Percentiles rank a stretch among this genome's conserved stretches.
phyloP scores from a whole-genome alignment of 2,329 filamentous ascomycete genomes.

The Talaromyces sp. region DNA sequence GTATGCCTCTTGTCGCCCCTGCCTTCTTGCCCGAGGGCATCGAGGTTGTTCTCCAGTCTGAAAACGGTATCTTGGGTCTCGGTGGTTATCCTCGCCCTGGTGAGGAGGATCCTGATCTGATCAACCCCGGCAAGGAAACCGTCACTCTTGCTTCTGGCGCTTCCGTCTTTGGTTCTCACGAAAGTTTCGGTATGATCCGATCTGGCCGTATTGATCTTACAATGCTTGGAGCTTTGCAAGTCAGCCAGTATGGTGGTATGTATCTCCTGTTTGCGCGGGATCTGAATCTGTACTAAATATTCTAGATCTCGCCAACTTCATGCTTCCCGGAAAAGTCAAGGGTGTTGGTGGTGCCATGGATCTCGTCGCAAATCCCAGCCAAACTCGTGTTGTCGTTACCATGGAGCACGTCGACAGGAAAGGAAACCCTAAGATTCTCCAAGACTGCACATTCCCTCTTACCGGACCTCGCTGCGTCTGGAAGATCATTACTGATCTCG shows the following conservation, averaged over 20 bases:
- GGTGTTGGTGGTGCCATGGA: slow-evolving; percentile 78
- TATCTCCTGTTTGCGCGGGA: not conserved
- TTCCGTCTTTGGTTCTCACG: slow-evolving; percentile 73
- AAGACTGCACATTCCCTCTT: slow-evolving; percentile 61
- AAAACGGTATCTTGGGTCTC: slow-evolving; percentile 83
- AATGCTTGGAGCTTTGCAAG: slow-evolving; percentile 79
- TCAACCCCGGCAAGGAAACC: slow-evolving; percentile 87
- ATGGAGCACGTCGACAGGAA: slow-evolving; percentile 71
- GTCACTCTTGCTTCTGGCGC: slow-evolving; percentile 75
- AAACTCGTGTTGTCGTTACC: slow-evolving; percentile 68
- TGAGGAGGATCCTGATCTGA: slow-evolving; percentile 71
- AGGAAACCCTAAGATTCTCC: slow-evolving; percentile 65
- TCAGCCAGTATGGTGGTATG: slow-evolving; percentile 64
- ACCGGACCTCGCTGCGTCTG: slow-evolving; percentile 66
- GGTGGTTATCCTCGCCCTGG: slow-evolving; percentile 71
- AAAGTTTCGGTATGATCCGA: slow-evolving; percentile 85
- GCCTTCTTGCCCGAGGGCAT: slow-evolving; percentile 67
- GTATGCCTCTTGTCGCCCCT: slow-evolving; percentile 79
- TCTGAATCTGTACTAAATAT: slow-evolving; percentile 14
- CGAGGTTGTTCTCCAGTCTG: slow-evolving; percentile 79
- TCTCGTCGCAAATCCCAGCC: slow-evolving; percentile 64
- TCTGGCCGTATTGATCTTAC: slow-evolving; percentile 81
- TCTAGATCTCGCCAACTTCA: slow-evolving; percentile 77
- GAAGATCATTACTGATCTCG: slow-evolving; percentile 71
- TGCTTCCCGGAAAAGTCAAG: slow-evolving; percentile 81